phyloP scores from a whole-genome alignment of 108 stramenopile species.

The Cyclotella cryptica region DNA sequence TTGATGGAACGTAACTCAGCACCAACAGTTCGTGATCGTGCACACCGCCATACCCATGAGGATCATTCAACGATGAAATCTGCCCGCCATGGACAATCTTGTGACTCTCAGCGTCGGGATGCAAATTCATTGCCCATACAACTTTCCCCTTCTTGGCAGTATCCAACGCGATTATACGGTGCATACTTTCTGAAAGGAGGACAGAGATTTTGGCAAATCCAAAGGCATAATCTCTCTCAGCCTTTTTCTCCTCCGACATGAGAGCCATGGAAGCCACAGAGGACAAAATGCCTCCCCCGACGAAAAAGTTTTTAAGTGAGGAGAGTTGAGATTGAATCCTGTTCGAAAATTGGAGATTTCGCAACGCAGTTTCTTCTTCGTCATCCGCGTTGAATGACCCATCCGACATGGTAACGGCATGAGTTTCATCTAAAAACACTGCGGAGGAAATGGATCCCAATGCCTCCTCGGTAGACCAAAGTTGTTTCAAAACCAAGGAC shows the following conservation, averaged over 20 bases:
- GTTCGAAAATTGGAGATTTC: conserved; percentile 55
- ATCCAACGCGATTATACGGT: conserved; percentile 74
- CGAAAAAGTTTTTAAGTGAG: conserved; percentile 42
- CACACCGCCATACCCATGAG: conserved; percentile 75
- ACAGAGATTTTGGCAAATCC: conserved; percentile 88
- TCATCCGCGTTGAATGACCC: conserved; percentile 35
- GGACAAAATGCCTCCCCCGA: conserved; percentile 39
- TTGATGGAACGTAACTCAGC: conserved; percentile 47
- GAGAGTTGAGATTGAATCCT: conserved; percentile 66
- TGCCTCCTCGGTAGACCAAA: conserved; percentile 84
- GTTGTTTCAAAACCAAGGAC: conserved; percentile 24
- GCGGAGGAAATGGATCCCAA: conserved; percentile 66
- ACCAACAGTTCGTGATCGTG: conserved; percentile 75
- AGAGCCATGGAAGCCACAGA: conserved; percentile 34
- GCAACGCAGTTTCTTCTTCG: conserved; percentile 61
- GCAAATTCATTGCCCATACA: conserved; percentile 69
- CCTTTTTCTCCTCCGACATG: conserved; percentile 44
- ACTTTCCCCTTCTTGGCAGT: conserved; percentile 59
- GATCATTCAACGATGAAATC: conserved; percentile 58
- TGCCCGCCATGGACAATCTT: conserved; percentile 79
- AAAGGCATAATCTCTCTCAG: conserved; percentile 66
- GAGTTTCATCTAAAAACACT: conserved; percentile 81
- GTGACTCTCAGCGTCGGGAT: conserved; percentile 65
- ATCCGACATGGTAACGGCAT: conserved; percentile 40
- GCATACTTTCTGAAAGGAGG: conserved; percentile 60